These are phyloP conservation scores for Phytopythium montanum DNA, from an alignment of 352 stramenopile genomes.

Conservation along the genomic window DNA sequence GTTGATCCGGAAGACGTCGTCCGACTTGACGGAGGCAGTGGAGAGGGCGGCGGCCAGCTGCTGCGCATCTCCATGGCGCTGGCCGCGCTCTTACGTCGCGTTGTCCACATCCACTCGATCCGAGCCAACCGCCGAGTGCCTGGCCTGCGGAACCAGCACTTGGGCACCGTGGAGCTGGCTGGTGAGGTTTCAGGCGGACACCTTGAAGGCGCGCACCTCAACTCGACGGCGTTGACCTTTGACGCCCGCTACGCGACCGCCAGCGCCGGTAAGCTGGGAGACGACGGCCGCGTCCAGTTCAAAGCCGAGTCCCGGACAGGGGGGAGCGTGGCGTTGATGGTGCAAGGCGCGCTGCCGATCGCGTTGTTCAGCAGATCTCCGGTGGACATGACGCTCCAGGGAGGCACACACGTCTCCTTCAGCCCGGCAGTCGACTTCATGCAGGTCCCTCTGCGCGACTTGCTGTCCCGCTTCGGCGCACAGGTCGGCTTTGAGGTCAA, in stretches of 20 bases:
- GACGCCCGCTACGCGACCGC: constrained; percentile 11
- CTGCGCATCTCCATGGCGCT: constrained; percentile 78
- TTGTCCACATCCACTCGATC: constrained; percentile 76
- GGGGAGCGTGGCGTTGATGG: constrained; percentile 60
- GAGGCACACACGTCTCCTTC: constrained; percentile 60
- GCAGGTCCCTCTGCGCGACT: constrained; percentile 26
- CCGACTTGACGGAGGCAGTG: constrained; percentile 45
- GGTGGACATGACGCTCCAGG: constrained; percentile 31
- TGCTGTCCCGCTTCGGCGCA: constrained; percentile 49
- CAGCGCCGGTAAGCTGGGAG: constrained; percentile 4
- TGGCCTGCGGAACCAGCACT: constrained; percentile 79
- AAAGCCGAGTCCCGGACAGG: constrained; percentile 40
- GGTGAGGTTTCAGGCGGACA: constrained; percentile 24
- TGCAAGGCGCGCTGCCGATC: constrained; percentile 54
- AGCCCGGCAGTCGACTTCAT: constrained; percentile 68
- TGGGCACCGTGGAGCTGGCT: constrained; percentile 70
- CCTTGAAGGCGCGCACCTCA: constrained; percentile 39
- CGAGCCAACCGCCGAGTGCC: constrained; percentile 63
- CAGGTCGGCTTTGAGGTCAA: constrained; percentile 25
- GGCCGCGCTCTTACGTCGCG: constrained; percentile 51
- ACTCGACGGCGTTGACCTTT: constrained; percentile 43
- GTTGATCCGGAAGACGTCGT: constrained; percentile 18
- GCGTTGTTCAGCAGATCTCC: constrained; percentile 28
- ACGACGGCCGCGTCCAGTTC: constrained; percentile 8
- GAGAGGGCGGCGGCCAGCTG: constrained; percentile 89